phyloP scores from a whole-genome alignment of 225 moss, liverwort and hornwort genomes.

The Bryum argenteum region DNA sequence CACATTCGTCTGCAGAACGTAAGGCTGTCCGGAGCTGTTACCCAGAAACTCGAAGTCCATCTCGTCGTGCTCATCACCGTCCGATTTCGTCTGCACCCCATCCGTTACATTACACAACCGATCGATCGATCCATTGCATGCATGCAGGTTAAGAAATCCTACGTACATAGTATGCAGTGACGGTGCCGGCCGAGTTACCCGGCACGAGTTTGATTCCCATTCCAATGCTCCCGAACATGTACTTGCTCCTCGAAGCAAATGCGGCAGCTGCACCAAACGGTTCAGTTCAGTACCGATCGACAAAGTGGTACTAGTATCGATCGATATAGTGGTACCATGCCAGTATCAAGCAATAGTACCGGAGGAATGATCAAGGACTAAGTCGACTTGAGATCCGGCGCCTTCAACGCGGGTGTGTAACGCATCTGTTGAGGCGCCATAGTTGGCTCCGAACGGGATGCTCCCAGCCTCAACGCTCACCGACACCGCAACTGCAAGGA shows the following conservation, averaged over 20 bases:
- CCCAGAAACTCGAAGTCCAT: slow-evolving; percentile 58
- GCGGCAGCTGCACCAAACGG: slow-evolving; percentile 48
- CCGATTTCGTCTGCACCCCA: not conserved
- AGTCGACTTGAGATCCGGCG: slow-evolving; percentile 34
- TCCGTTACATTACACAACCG: not conserved
- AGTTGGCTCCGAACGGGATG: slow-evolving; percentile 34
- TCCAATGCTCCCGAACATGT: slow-evolving; percentile 63
- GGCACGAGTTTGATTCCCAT: slow-evolving; percentile 65
- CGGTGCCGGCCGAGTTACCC: slow-evolving; percentile 68
- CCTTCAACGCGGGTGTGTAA: slow-evolving; percentile 28
- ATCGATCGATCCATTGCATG: too few relatives aligned
- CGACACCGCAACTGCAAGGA: slow-evolving; percentile 6
- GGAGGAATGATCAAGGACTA: slow-evolving; percentile 31
- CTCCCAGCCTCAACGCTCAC: not conserved
- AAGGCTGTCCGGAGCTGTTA: slow-evolving; percentile 42
- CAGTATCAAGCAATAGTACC: not conserved
- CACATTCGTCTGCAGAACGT: slow-evolving; percentile 48
- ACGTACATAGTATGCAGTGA: slow-evolving; percentile 66
- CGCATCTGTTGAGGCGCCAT: slow-evolving; percentile 24
- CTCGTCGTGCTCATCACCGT: slow-evolving; percentile 27
- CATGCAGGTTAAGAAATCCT: slow-evolving; percentile 4
- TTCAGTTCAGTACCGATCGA: too few relatives aligned
- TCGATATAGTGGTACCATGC: too few relatives aligned
- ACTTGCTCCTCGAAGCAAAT: slow-evolving; percentile 53
- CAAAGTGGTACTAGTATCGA: too few relatives aligned